These are phyloP conservation scores for Suillus decipiens DNA, from an alignment of 768 basidiomycete species.

Conservation along the genomic window DNA sequence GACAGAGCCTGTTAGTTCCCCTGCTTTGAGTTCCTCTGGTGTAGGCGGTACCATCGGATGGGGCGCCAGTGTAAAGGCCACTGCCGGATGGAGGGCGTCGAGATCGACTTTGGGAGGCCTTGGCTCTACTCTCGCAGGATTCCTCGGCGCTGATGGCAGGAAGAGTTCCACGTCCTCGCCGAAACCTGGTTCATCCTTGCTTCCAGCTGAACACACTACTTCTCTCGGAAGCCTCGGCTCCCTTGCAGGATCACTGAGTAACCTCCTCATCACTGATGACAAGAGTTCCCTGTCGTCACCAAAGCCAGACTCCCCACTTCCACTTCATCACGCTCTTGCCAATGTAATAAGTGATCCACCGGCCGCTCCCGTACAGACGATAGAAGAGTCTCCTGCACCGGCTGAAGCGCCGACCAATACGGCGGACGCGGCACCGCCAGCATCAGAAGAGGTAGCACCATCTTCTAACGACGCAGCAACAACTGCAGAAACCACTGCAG, in stretches of 20 bases:
- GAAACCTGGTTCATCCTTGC: neutral
- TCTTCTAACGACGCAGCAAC: neutral
- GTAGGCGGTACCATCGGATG: conserved; percentile 5
- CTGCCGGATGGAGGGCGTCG: neutral
- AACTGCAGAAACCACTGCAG: conserved; percentile 2
- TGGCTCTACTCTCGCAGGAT: neutral
- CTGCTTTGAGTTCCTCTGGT: conserved; percentile 3
- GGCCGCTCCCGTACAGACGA: neutral
- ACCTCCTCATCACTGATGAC: conserved; percentile 12
- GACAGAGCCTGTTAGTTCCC: neutral
- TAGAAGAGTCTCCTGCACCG: neutral
- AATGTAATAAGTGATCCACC: neutral
- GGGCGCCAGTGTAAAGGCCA: conserved; percentile 2
- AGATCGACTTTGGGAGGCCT: neutral
- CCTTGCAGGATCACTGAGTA: conserved; percentile 1
- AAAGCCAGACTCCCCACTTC: conserved; percentile 3
- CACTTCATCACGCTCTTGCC: neutral
- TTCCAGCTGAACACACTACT: neutral
- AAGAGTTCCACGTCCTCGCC: neutral
- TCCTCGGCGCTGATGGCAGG: conserved; percentile 13
- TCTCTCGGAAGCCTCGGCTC: neutral
- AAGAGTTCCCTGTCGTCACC: neutral
- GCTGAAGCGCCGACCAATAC: neutral
- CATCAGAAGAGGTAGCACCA: neutral
- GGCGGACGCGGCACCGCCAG: neutral